Percentiles rank a stretch among this genome's conserved stretches.
phyloP scores from a whole-genome alignment of 805 yeast species.

The Saccharomycopsis sp. region DNA sequence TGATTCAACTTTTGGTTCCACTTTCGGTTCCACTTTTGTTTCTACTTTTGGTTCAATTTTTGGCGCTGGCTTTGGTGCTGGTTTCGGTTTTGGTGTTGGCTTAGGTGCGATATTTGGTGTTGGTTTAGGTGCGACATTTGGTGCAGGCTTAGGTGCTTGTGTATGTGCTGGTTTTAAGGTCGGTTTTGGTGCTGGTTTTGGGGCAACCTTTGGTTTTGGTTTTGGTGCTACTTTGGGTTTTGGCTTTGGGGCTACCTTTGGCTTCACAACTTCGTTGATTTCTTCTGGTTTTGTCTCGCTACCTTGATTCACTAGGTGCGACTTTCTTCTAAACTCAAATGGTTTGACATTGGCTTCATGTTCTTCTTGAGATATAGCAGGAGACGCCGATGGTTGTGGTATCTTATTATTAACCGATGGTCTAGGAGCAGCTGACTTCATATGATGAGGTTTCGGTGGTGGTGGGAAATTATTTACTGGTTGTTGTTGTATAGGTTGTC shows the following conservation, averaged over 20 bases:
- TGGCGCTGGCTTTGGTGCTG: constrained; percentile 14
- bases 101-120: constrained; percentile 24
- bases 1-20: background rate
- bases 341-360: background rate
- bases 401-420: background rate
- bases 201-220: constrained; percentile 1
- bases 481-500: background rate
- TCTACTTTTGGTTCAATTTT: constrained; percentile 5
- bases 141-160: constrained; percentile 3
- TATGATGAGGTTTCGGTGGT: constrained; percentile 20
- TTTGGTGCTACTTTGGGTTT: constrained; percentile 5
- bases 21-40: background rate
- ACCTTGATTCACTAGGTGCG: background rate
- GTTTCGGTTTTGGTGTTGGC: constrained; percentile 30
- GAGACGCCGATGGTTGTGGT: background rate
- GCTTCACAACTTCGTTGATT: background rate
- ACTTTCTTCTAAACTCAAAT: constrained; percentile 3
- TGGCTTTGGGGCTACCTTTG: constrained; percentile 1
- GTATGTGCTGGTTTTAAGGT: background rate
- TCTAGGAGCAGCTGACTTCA: background rate
- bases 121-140: constrained; percentile 2
- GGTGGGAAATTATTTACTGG: constrained; percentile 13
- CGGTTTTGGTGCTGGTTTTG: constrained; percentile 8
- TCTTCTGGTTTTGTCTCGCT: background rate
- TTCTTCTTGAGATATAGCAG: background rate